These are phyloP conservation scores for Amphibolis antarctica DNA, from an alignment of 106 monocot genomes.

Conservation along the genomic window DNA sequence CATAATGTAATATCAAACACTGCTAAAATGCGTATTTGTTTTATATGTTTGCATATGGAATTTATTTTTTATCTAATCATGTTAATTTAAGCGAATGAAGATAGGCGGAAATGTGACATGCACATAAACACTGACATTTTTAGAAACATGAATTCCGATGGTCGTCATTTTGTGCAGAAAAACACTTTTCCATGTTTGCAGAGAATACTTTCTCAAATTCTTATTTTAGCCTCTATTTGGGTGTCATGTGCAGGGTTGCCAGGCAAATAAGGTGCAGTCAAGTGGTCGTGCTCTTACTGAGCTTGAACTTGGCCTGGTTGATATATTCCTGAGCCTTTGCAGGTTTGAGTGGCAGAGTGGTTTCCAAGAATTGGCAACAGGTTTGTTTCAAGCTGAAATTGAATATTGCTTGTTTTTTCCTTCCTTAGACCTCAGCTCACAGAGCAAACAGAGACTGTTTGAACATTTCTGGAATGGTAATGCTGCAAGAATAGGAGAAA, in stretches of 20 bases:
- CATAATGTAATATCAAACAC: too few species aligned
- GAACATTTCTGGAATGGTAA: slow-evolving; percentile 87
- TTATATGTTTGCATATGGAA: too few species aligned
- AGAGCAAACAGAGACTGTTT: slow-evolving; percentile 78
- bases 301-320: slow-evolving; percentile 71
- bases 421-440: slow-evolving; percentile 51
- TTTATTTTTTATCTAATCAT: too few species aligned
- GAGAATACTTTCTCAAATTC: neutral
- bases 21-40: too few species aligned
- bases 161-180: too few species aligned
- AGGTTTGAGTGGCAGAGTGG: slow-evolving; percentile 97
- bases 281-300: slow-evolving; percentile 35
- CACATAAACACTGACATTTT: too few species aligned
- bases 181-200: too few species aligned
- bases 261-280: slow-evolving; percentile 4
- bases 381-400: slow-evolving; percentile 83
- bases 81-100: too few species aligned
- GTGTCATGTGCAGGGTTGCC: slow-evolving; percentile 27
- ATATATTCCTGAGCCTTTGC: slow-evolving; percentile 78
- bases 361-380: slow-evolving; percentile 73
- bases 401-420: slow-evolving; percentile 81
- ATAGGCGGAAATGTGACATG: too few species aligned
- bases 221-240: neutral
- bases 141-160: too few species aligned
- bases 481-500: slow-evolving; percentile 75